Evolutionary conservation across 192 early-diverging fungal genomes (phyloP), one percentile per base, ranked within the genome.

Genomic region (Linderina pennispora): DNA sequence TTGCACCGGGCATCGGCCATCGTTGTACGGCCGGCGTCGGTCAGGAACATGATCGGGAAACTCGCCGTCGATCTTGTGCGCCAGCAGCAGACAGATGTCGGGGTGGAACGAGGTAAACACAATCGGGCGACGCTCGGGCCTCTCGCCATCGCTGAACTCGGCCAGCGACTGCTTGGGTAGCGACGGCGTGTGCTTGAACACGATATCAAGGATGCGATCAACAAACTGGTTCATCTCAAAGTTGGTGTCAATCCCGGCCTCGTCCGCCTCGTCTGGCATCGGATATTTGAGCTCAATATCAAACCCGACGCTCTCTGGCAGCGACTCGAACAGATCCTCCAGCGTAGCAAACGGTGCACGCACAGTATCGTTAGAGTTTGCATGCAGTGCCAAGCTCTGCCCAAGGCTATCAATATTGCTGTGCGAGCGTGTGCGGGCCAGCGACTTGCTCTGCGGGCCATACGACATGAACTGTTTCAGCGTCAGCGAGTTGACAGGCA

Each of bases 281-380:
- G 94, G 94, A 47, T 95, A 97, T 67, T 97, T 97, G 65, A 97
- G 80, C 58, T 97, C 94, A 43, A 97, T 87, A 50, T 95, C 94
- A 55, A 94, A 97, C 4, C 91, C 92, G 23, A 87, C 79, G 8
- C 64, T 53, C 4, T 63, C 55, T 0, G 92, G 91, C 16, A 95
- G 80, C 19, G 60, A 75, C 77, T 86, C 60, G 41, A 89, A 87
- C 6, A 86, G 81, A 32, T 90, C 85, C 41, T 76, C 73, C 19
- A 97, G 77, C 13, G 91, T 95, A 1, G 88, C 79, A 58, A 92
- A 92, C 10, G 90, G 84, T n/a, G 79, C 81, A 58, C 87, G 89
- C 52, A 96, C 86, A 0, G 87, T 89, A 21, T 81, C 83, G 11
- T 75, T 71, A 8, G 80, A 81, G 59, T 92, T 91, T 11, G 89